Percentiles rank a stretch among this genome's conserved stretches.
These are phyloP conservation scores for Cystofilobasidium capitatum DNA, from an alignment of 768 basidiomycete species.

Conservation along the genomic window DNA sequence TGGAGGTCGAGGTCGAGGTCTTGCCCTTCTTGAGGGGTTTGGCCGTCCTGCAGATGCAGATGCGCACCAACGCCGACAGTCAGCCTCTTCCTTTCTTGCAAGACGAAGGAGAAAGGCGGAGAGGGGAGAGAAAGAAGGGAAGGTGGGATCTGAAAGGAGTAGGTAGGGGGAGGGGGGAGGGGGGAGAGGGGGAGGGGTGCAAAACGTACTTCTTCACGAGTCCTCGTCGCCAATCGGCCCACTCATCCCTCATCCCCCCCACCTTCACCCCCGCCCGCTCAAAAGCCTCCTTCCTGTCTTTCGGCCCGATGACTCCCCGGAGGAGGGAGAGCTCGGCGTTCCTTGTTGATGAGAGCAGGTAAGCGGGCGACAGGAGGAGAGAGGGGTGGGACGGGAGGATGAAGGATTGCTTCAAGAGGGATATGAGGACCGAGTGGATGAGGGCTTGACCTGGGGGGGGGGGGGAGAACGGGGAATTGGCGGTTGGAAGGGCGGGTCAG, in stretches of 20 bases:
- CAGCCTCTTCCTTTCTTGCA: too few species aligned
- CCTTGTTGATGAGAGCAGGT: conserved; percentile 14
- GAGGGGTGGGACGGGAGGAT: conserved; percentile 24
- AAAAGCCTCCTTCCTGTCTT: conserved; percentile 18
- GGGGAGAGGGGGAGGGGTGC: too few species aligned
- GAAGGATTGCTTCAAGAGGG: conserved; percentile 18
- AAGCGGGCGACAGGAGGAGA: conserved; percentile 12
- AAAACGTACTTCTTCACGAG: conserved; percentile 1
- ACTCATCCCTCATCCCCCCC: conserved; percentile 14
- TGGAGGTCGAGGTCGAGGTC: too few species aligned
- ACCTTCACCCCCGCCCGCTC: conserved; percentile 16
- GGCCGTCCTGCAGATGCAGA: conserved; percentile 1
- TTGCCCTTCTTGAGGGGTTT: conserved; percentile 7
- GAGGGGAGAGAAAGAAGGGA: not conserved
- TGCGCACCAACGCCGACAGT: not conserved
- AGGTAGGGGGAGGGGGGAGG: too few species aligned
- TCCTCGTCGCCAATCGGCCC: conserved; percentile 7
- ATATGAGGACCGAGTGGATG: conserved; percentile 5
- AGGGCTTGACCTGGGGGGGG: not conserved
- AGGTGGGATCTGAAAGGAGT: too few species aligned
- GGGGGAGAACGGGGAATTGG: not conserved
- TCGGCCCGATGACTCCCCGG: conserved; percentile 16
- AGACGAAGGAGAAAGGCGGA: not conserved
- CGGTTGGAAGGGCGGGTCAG: not conserved
- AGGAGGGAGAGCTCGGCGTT: conserved; percentile 13